Base-by-base conservation (phyloP, 2,329 filamentous ascomycete species). In the Pseudopyrenochaeta lycopersici region DNA sequence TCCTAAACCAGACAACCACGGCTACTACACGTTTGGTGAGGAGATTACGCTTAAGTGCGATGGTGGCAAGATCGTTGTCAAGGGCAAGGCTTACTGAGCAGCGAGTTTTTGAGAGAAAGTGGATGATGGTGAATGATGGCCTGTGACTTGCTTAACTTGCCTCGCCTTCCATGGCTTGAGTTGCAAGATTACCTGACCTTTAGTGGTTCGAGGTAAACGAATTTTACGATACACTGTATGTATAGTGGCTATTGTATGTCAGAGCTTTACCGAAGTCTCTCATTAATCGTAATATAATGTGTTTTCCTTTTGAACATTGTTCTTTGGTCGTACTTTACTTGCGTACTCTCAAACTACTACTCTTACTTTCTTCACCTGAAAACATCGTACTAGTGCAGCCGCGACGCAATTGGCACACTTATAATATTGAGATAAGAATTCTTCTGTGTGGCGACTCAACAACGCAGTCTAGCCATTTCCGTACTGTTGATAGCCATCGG, bases 1-100 rank as follows among this genome's bases (percentile, higher is more conserved):
- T 5, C 41, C 41, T 2, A n/a, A 23, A 14, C 41, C 41, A 30
- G 41, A 40, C 27, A 12, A 21, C 32, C 12, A 35, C 12, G 32
- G 32, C 32, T 35, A 32, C 46, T 49, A 49, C 38, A 42, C 46
- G 18, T 49, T 49, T 27, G 46, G 46, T 33, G 45, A 47, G 33
- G 35, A 47, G 20, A 30, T 47, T 31, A 40, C 45, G 3, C 45
- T 40, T 7, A 39, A 38, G 33, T 47, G 45, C 14, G 45, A 47
- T 15, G 31, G 36, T 20, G 45, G 45, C 33, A 47, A 39, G 45
- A 47, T 47, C 20, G 15, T 47, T n/a, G 32, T 46, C 29, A 46
- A 27, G 9, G 40, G 40, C 20, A 43, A 43, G 23, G 23, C 23
- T 27, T 27, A 27, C 23, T 27, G 23, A 27, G 23, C 23, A 4